These are phyloP conservation scores for Boletus albobrunnescens DNA, from an alignment of 1,284 basidiomycete genomes.

Conservation along the genomic window DNA sequence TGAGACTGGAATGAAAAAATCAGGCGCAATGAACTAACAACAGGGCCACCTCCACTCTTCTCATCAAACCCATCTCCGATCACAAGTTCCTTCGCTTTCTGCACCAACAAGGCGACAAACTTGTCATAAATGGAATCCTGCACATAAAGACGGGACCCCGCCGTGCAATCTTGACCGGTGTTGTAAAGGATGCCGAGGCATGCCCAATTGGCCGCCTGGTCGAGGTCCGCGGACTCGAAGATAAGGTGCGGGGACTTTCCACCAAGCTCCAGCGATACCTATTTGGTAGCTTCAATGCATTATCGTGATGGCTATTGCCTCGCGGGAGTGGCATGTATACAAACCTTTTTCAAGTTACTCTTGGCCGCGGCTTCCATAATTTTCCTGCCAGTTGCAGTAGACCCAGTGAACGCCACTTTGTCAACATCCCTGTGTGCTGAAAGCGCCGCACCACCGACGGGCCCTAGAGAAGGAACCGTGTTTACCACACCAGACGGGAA, in stretches of 20 bases:
- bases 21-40: constrained; percentile 46
- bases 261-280: constrained; percentile 91
- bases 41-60: constrained; percentile 70
- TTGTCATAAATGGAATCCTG: constrained; percentile 83
- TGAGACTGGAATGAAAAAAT: constrained; percentile 8
- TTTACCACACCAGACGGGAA: constrained; percentile 94
- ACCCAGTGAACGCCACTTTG: constrained; percentile 82
- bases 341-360: constrained; percentile 85
- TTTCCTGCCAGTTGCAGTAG: constrained; percentile 84
- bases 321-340: constrained; percentile 26
- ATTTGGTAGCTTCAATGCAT: constrained; percentile 15
- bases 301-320: constrained; percentile 17
- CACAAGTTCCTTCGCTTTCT: constrained; percentile 64
- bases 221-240: constrained; percentile 78
- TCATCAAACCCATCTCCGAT: constrained; percentile 83
- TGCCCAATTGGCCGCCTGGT: constrained; percentile 85
- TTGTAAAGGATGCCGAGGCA: constrained; percentile 82
- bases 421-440: constrained; percentile 75
- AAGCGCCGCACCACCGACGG: constrained; percentile 81
- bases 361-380: constrained; percentile 92
- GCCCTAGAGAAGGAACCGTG: constrained; percentile 79
- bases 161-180: constrained; percentile 85
- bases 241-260: constrained; percentile 92
- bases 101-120: constrained; percentile 67
- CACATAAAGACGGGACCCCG: constrained; percentile 81